Evolutionary conservation across 345 rosid species (phyloP).

Genomic region (Camelina neglecta): DNA sequence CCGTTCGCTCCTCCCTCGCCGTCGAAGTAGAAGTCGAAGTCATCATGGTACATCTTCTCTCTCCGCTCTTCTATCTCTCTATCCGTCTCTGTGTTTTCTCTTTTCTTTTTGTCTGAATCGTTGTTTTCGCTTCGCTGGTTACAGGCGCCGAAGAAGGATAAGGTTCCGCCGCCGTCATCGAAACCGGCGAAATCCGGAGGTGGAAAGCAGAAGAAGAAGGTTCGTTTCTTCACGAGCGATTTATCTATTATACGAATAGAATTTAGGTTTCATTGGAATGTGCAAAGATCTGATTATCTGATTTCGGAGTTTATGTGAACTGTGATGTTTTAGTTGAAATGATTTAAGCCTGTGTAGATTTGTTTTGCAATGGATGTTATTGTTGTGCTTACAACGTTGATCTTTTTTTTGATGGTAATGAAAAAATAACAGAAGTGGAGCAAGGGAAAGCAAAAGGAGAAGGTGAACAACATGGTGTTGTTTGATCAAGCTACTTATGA

Average conservation of each 20-base stretch:
- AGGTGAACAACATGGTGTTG: slow-evolving; percentile 92
- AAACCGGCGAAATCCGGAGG: slow-evolving; percentile 79
- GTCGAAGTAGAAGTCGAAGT: slow-evolving; percentile 23
- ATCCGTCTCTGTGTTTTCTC: neutral
- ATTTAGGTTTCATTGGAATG: neutral
- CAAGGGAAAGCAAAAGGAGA: slow-evolving; percentile 94
- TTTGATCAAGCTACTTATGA: slow-evolving; percentile 86
- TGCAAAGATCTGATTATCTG: slow-evolving; percentile 13
- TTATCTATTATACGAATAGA: neutral
- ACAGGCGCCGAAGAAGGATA: slow-evolving; percentile 79
- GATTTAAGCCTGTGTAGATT: neutral
- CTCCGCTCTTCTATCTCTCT: neutral
- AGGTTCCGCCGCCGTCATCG: slow-evolving; percentile 75
- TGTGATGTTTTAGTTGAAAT: neutral
- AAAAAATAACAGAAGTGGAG: slow-evolving; percentile 69
- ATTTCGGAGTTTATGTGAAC: neutral
- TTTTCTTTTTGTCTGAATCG: neutral
- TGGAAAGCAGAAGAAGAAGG: slow-evolving; percentile 89
- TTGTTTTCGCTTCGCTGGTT: neutral
- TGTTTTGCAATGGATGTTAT: neutral
- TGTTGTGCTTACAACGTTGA: neutral
- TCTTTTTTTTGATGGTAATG: neutral
- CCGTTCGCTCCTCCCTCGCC: slow-evolving; percentile 28
- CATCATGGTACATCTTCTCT: slow-evolving; percentile 28
- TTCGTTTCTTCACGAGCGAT: slow-evolving; percentile 24